A percentile compares a stretch with the other conserved stretches of the same genome.
phyloP scores from a whole-genome alignment of 352 stramenopile genomes.

The Globisporangium echinulatum region DNA sequence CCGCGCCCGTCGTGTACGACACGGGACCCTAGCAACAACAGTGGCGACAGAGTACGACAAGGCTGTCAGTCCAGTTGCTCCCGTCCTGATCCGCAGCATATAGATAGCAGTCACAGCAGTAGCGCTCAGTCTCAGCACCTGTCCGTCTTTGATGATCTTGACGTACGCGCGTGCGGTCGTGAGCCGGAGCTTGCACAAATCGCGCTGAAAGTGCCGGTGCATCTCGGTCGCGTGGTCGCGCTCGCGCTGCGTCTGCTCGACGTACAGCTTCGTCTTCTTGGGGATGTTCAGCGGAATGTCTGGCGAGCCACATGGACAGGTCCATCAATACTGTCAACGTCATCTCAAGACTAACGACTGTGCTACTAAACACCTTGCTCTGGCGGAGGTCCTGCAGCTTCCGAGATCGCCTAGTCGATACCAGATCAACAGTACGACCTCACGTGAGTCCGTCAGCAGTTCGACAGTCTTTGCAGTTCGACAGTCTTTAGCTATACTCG shows the following conservation, averaged over 20 bases:
- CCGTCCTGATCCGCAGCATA: too few relatives aligned
- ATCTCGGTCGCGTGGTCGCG: slow-evolving; percentile 87
- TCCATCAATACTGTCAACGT: not conserved
- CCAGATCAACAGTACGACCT: not conserved
- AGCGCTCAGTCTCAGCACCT: slow-evolving; percentile 24
- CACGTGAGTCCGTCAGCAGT: not conserved
- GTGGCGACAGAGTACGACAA: not conserved
- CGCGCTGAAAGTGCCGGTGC: slow-evolving; percentile 88
- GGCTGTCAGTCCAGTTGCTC: not conserved
- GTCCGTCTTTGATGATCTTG: slow-evolving; percentile 87
- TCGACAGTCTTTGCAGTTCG: not conserved
- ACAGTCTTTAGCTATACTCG: not conserved
- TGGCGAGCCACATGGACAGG: not conserved
- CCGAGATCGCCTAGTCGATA: slow-evolving; percentile 34
- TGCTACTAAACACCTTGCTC: slow-evolving; percentile 56
- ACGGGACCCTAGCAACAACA: slow-evolving; percentile 38
- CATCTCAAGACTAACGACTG: not conserved
- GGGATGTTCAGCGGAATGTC: slow-evolving; percentile 90
- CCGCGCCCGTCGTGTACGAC: slow-evolving; percentile 58
- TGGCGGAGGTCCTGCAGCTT: slow-evolving; percentile 63
- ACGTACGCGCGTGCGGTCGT: slow-evolving; percentile 86
- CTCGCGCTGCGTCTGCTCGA: slow-evolving; percentile 90
- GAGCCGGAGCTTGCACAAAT: slow-evolving; percentile 86
- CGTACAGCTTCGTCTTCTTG: slow-evolving; percentile 93
- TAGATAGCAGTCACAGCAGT: not conserved